Evolutionary conservation across 805 yeast species (phyloP).

Genomic region (Hanseniaspora occidentalis): DNA sequence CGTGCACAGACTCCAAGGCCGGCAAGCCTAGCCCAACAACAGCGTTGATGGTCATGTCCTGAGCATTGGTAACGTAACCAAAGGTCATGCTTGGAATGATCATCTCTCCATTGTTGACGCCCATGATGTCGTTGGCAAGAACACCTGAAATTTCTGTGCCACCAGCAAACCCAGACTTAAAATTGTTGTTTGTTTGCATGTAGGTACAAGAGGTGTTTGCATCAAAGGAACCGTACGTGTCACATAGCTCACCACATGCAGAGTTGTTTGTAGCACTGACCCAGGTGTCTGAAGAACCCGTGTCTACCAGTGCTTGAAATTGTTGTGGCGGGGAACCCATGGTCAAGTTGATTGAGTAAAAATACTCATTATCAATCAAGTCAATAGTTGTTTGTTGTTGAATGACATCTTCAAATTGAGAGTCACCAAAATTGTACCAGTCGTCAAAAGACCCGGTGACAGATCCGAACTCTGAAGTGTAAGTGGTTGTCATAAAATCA

Average conservation of each 20-base stretch:
- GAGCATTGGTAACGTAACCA: background rate
- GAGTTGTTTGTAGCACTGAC: conserved; percentile 11
- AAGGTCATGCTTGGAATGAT: background rate
- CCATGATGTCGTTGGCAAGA: background rate
- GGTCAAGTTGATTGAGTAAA: too few relatives aligned
- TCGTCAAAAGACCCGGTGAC: too few relatives aligned
- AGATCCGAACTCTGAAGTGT: too few relatives aligned
- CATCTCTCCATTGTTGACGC: background rate
- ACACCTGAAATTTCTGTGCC: conserved; percentile 2
- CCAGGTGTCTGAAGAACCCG: conserved; percentile 25
- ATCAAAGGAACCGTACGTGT: conserved; percentile 27
- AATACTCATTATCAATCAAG: too few relatives aligned
- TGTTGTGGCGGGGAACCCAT: too few relatives aligned
- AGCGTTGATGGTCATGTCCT: background rate
- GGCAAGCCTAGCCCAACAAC: conserved; percentile 1
- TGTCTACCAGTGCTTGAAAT: too few relatives aligned
- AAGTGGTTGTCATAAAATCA: too few relatives aligned
- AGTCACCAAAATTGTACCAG: too few relatives aligned
- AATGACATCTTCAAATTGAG: too few relatives aligned
- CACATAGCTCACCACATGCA: conserved; percentile 6
- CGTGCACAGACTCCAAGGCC: conserved; percentile 2
- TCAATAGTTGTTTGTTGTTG: too few relatives aligned
- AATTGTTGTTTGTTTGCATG: too few relatives aligned
- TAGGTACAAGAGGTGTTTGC: conserved; percentile 23
- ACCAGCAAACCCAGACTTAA: conserved; percentile 6